These are phyloP conservation scores for Apiotrichum sp. DNA, from an alignment of 1,284 basidiomycete species.

Conservation along the genomic window DNA sequence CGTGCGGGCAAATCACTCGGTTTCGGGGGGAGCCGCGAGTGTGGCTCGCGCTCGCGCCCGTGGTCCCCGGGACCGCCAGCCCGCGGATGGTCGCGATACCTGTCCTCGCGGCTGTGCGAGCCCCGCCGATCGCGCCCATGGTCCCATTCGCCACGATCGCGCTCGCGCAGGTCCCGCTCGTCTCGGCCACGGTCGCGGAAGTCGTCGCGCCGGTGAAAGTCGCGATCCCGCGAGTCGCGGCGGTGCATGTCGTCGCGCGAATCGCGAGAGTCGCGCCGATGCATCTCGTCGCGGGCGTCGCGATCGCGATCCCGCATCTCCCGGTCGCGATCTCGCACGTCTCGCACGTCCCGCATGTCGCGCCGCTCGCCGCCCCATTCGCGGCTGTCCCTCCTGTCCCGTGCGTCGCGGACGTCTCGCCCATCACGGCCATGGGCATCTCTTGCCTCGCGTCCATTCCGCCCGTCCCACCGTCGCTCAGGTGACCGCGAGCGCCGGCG, in stretches of 20 bases:
- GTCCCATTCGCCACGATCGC: not conserved
- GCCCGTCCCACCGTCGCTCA: not conserved
- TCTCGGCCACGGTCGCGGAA: not conserved
- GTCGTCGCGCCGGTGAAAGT: constrained; percentile 1
- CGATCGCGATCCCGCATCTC: too few species aligned
- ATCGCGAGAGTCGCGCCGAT: not conserved
- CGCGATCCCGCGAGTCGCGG: constrained; percentile 1
- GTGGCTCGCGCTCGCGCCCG: not conserved
- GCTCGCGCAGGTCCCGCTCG: not conserved
- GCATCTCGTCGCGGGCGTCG: not conserved
- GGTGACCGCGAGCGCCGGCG: constrained; percentile 1
- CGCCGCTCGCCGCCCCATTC: not conserved
- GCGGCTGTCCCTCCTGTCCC: not conserved
- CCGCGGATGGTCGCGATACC: too few species aligned
- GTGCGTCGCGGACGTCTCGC: not conserved
- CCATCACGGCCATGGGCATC: constrained; percentile 1
- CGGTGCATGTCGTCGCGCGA: too few species aligned
- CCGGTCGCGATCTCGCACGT: not conserved
- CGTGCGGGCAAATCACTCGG: constrained; percentile 11
- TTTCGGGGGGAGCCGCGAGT: constrained; percentile 5
- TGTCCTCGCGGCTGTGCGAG: too few species aligned
- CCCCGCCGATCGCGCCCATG: not conserved
- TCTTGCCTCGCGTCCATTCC: not conserved
- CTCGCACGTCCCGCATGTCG: not conserved
- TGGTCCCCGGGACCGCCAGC: not conserved